Base-by-base conservation (phyloP, 257 asterid species). In the Fraxinus cuspidata region DNA sequence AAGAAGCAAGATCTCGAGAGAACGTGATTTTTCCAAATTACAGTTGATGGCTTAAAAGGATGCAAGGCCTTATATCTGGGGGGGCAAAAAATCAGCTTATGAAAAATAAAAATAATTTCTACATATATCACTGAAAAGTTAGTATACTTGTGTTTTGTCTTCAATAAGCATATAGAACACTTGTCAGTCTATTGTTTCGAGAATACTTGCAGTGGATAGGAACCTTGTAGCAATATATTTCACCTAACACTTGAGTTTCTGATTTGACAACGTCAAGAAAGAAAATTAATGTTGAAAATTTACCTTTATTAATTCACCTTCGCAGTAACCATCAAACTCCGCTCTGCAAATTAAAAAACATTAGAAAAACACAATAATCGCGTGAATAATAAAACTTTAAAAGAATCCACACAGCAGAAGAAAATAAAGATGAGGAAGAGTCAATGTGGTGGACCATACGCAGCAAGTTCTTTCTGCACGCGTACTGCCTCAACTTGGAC, bases 401-500 rank as follows among this genome's bases (percentile, higher is more conserved):
- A 23, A 60, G 11, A 42, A 77, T 9, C 7, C 5, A 44, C 38
- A 69, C 51, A 40, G 16, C 63, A 44, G 21, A 70, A n/a, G 37
- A 51, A 77, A 69, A 66, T 44, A 34, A 69, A 71, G 58, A 18
- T 27, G 72, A 56, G 65, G 49, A 77, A 4, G 28, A 47, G 71
- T 40, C 65, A 19, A 42, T 71, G 74, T 34, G 71, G n/a, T 31
- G 51, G 84, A 74, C 83, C 88, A 77, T 88, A 95, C 99, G 63
- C 92, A 71, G 98, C 94, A 27, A 95, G 99, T 84, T 95, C 99
- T 85, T 95, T 93, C 79, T 93, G 98, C 75, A 95, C 97, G 76
- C 86, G 86, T 44, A 93, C 99, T 56, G 98, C 99, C 88, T 95
- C 99, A 58, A 95, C 99, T 88, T 95, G 99, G 86, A 95, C 99